These are phyloP conservation scores for Angophora floribunda DNA, from an alignment of 345 rosid species.

Conservation along the genomic window DNA sequence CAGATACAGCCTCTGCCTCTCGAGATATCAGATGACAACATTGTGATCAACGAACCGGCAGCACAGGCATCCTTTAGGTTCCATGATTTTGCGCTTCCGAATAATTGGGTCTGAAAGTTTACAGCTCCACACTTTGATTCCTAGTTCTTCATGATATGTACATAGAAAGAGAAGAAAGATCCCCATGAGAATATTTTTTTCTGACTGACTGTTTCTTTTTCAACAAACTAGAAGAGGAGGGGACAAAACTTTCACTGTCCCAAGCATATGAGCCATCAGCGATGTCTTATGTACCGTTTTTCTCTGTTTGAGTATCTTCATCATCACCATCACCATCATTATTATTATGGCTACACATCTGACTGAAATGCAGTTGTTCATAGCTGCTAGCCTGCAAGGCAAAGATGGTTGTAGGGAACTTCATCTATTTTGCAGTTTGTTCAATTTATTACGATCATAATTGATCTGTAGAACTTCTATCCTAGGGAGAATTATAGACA, in stretches of 20 bases:
- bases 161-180: neutral
- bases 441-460: neutral
- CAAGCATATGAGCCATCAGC: neutral
- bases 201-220: neutral
- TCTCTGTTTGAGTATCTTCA: no score
- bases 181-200: neutral
- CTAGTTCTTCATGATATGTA: neutral
- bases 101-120: conserved; percentile 42
- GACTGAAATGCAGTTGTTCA: neutral
- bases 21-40: conserved; percentile 6
- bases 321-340: no score
- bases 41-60: conserved; percentile 1
- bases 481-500: neutral
- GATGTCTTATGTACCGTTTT: no score
- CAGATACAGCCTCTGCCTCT: conserved; percentile 49
- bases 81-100: conserved; percentile 54
- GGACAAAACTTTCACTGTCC: neutral
- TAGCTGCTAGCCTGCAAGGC: neutral
- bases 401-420: neutral
- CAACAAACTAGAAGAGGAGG: neutral
- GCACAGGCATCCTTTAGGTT: conserved; percentile 55
- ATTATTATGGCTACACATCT: neutral
- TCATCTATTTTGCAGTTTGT: neutral
- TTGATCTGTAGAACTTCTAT: neutral
- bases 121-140: neutral